Evolutionary conservation across 2,329 filamentous ascomycete genomes (phyloP), one percentile per base, ranked within the genome.

Genomic region (Blastomyces emzantsi): DNA sequence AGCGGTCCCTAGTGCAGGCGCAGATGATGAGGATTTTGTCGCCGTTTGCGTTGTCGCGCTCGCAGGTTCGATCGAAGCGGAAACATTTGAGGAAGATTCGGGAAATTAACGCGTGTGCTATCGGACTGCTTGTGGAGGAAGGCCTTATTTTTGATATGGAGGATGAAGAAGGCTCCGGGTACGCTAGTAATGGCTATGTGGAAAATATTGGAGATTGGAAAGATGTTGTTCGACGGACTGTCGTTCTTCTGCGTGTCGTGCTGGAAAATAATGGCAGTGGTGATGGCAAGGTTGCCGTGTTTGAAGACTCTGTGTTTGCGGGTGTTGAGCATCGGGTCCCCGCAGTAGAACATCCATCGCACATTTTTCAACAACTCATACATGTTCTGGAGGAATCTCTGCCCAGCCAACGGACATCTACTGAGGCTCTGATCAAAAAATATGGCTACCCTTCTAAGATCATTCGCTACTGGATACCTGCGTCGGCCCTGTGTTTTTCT

Each of bases 381-480:
- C 78, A 82, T 51, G 85, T 97, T 25, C 84, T 97, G 6, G 79
- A 85, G 58, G 75, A 81, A 8, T 83, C 87, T 19, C 78, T 97
- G 2, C 89, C 90, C 0, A 79, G 81, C 17, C 90, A 97, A 70
- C 77, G 83, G 2, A 71, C 74, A 9, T 80, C 81, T 47, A 87
- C 88, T 64, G 78, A 79, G 51, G 72, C 74, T 0, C 75, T 89
- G 3, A 83, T 87, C 3, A 74, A 75, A 36, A 76, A 85, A 61
- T 88, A 93, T 72, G 92, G 93, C 8, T 87, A 87, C 28, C 94
- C 94, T 0, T 86, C 89, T 4, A 79, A 80, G 49, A 70, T 94
- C 5, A 81, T 95, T 2, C 86, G 94, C 58, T 97, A 96, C 76
- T 99, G 94, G 94, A 80, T 97, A 5, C 91, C 92, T 0, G 83